These are phyloP conservation scores for Kwoniella dendrophila DNA, from an alignment of 768 basidiomycete species.

Conservation along the genomic window DNA sequence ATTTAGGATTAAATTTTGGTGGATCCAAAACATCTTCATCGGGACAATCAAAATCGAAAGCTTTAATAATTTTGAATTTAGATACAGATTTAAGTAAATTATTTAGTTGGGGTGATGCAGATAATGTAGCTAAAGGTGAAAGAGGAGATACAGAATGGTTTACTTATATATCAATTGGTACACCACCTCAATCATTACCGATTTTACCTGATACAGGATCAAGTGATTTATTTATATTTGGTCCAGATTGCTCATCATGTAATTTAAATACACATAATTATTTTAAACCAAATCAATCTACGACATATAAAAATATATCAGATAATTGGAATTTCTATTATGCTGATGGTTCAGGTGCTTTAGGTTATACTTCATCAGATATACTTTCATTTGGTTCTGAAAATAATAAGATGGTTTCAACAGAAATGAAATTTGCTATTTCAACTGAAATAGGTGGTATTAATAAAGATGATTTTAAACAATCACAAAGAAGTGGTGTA, in stretches of 20 bases:
- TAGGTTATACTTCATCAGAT: slow-evolving; percentile 23
- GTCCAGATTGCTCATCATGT: slow-evolving; percentile 20
- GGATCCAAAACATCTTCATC: not conserved
- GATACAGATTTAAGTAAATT: slow-evolving; percentile 12
- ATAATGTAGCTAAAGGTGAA: slow-evolving; percentile 29
- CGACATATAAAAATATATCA: slow-evolving; percentile 20
- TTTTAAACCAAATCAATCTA: slow-evolving; percentile 10
- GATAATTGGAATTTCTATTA: slow-evolving; percentile 24
- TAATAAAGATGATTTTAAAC: slow-evolving; percentile 6
- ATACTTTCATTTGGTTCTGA: slow-evolving; percentile 11
- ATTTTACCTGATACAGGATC: slow-evolving; percentile 35
- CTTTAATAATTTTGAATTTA: slow-evolving; percentile 14
- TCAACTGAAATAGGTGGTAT: slow-evolving; percentile 15
- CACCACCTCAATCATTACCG: slow-evolving; percentile 34
- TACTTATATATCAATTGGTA: slow-evolving; percentile 32
- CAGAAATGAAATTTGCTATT: slow-evolving; percentile 21
- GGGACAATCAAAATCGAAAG: not conserved
- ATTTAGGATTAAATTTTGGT: slow-evolving; percentile 10
- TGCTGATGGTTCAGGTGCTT: slow-evolving; percentile 30
- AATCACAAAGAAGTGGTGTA: slow-evolving; percentile 18
- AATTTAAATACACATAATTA: slow-evolving; percentile 22
- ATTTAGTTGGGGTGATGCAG: slow-evolving; percentile 28
- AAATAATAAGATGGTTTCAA: not conserved
- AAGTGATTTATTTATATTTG: slow-evolving; percentile 31
- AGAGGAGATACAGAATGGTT: slow-evolving; percentile 36